Evolutionary conservation across 2,329 filamentous ascomycete species (phyloP).

Genomic region (Rhynchosporium secalis): DNA sequence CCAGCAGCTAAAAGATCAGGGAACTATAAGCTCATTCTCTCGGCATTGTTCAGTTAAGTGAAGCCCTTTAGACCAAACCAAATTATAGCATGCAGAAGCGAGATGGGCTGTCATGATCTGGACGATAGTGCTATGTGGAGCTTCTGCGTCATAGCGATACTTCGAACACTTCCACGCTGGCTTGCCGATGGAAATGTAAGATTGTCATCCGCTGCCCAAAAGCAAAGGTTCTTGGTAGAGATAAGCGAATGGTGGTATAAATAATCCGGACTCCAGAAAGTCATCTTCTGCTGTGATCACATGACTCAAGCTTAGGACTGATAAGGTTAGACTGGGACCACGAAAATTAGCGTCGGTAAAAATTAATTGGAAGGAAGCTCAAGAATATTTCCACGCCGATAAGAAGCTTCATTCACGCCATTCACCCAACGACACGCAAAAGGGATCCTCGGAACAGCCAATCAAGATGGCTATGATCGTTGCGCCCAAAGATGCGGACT

Average conservation of each 20-base stretch:
- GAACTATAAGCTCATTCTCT: too few species aligned
- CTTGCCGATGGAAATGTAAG: not conserved
- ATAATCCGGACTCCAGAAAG: not conserved
- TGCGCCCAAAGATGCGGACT: constrained; percentile 63
- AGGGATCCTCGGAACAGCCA: constrained; percentile 20
- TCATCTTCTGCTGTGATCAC: not conserved
- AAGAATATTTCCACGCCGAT: constrained; percentile 21
- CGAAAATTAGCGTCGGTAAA: constrained; percentile 17
- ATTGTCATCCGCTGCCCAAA: too few species aligned
- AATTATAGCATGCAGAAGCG: too few species aligned
- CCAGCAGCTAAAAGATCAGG: not conserved
- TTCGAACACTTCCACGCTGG: too few species aligned
- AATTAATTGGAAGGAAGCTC: constrained; percentile 16
- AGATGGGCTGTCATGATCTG: too few species aligned
- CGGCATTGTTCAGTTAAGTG: too few species aligned
- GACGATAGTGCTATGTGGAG: too few species aligned
- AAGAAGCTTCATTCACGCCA: constrained; percentile 6
- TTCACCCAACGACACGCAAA: constrained; percentile 19
- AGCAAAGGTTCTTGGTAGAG: too few species aligned
- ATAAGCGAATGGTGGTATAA: not conserved
- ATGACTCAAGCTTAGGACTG: not conserved
- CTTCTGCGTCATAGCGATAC: too few species aligned
- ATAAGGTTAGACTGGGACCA: not conserved
- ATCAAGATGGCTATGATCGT: constrained; percentile 50
- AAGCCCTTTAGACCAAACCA: too few species aligned